Base-by-base conservation (phyloP, 345 rosid genomes). In the Moringa oleifera region DNA sequence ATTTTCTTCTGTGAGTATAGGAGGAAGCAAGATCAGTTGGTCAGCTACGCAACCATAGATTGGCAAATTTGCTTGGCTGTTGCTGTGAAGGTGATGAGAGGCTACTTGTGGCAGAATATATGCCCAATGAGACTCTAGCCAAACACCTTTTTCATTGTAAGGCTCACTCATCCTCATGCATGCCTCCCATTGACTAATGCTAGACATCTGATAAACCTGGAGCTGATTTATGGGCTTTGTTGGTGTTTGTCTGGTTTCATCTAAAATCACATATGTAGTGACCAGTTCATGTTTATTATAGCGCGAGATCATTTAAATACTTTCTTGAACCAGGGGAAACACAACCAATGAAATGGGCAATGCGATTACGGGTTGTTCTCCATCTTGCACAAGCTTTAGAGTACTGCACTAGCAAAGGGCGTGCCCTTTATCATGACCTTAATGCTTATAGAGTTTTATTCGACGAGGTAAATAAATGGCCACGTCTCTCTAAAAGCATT, bases 291-390 rank as follows among this genome's bases (percentile, higher is more conserved):
- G 12, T 15, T 41, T 41, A 41, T 1, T 11, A 16, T 25, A 18
- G 21, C 18, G 3, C 51, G 28, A 23, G 37, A 10, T 67, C 9
- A 37, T 23, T 24, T 4, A 59, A 17, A 53, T 50, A 15, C 64
- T 23, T 53, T 51, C 52, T 65, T 64, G 37, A 21, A 59, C 57
- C 71, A 94, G 99, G 97, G 99, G 99, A 90, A 78, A 31, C 85
- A 46, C 95, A 85, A 21, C 99, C 99, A 20, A 90, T 94, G 97
- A 85, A 90, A 75, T 90, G 99, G 99, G 83, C 92, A 20, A 94
- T 94, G 97, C 81, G 99, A 73, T 75, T 94, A 53, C 80, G 97
- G 59, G 99, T 94, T 77, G 99, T 90, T 25, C 68, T 94, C 59
- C 80, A 94, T 85, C 87, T 94, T 49, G 97, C 96, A 0, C 86